phyloP scores from a whole-genome alignment of 148 eudicot species.

The Vaccinium darrowii region DNA sequence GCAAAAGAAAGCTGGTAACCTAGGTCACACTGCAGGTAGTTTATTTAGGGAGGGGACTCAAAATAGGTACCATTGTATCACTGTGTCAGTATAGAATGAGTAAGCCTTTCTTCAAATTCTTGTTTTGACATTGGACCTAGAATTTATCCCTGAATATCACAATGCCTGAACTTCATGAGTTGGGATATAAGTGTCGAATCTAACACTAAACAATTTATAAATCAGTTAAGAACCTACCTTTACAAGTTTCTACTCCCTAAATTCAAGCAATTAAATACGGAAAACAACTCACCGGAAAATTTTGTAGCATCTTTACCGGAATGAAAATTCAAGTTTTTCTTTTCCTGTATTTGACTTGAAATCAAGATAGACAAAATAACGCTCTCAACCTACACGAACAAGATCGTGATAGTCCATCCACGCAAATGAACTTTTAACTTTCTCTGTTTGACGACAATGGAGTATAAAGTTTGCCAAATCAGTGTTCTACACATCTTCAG shows the following conservation, averaged over 20 bases:
- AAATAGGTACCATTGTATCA: neutral
- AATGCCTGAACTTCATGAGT: neutral
- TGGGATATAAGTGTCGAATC: neutral
- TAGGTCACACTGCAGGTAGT: neutral
- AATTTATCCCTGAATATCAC: neutral
- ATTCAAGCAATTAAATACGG: neutral
- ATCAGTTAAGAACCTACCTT: neutral
- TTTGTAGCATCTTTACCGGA: neutral
- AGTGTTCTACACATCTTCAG: neutral
- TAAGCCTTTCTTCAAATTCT: neutral
- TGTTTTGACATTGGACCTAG: neutral
- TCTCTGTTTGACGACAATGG: neutral
- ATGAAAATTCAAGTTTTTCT: neutral
- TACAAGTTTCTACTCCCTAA: neutral
- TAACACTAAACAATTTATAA: neutral
- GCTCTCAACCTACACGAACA: neutral
- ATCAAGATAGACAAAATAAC: neutral
- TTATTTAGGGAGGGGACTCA: neutral
- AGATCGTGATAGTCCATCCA: neutral
- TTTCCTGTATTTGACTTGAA: neutral
- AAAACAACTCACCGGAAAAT: neutral
- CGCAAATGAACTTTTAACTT: neutral
- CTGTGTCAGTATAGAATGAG: neutral
- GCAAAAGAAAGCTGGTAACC: neutral
- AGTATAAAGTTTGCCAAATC: neutral